Evolutionary conservation across 2,329 filamentous ascomycete species (phyloP).

Genomic region (Clonostachys rhizophaga): DNA sequence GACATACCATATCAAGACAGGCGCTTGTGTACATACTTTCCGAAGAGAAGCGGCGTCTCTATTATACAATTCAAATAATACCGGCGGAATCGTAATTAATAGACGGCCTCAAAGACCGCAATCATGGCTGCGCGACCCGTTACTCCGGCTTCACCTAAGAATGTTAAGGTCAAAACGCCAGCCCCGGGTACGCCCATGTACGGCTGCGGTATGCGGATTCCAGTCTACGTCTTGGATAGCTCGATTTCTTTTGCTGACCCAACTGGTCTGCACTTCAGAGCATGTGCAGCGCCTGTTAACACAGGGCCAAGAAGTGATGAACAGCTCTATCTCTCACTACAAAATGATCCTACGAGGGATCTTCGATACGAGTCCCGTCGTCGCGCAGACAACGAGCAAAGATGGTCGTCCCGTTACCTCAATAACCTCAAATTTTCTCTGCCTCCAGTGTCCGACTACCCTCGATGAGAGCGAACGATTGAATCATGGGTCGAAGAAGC

Average conservation of each 20-base stretch:
- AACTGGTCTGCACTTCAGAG: conserved; percentile 43
- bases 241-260: conserved; percentile 5
- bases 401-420: conserved; percentile 55
- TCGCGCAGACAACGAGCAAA: conserved; percentile 57
- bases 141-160: conserved; percentile 50
- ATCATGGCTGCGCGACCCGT: conserved; percentile 39
- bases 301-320: conserved; percentile 57
- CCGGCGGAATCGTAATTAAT: too few species aligned
- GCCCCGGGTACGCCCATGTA: conserved; percentile 55
- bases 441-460: conserved; percentile 68
- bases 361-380: conserved; percentile 61
- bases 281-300: conserved; percentile 66
- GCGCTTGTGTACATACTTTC: too few species aligned
- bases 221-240: conserved; percentile 2
- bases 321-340: conserved; percentile 67
- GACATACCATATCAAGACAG: too few species aligned
- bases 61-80: too few species aligned
- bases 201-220: conserved; percentile 52
- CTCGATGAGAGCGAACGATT: conserved; percentile 61
- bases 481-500: conserved; percentile 64
- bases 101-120: too few species aligned
- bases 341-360: conserved; percentile 67
- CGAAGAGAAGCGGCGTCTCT: too few species aligned
- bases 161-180: conserved; percentile 55
- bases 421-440: conserved; percentile 66